A percentile compares a stretch with the other conserved stretches of the same genome.
These are phyloP conservation scores for Trichosporon sp. DNA, from an alignment of 1,284 basidiomycete species.

Conservation along the genomic window DNA sequence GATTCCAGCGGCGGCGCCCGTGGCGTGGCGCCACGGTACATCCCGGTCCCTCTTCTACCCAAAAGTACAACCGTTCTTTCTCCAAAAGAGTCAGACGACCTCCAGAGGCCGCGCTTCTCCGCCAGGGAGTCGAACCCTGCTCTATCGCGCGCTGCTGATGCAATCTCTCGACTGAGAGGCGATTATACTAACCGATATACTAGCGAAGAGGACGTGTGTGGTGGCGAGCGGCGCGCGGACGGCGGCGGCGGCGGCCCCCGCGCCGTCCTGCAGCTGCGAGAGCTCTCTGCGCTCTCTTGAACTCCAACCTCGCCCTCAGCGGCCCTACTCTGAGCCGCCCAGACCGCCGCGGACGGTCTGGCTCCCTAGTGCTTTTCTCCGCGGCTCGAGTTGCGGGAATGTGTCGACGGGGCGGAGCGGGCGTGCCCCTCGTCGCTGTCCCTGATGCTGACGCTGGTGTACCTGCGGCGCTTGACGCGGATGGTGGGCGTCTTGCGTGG, in stretches of 20 bases:
- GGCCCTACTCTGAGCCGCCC: background rate
- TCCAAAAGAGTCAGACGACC: background rate
- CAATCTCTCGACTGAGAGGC: slow-evolving; percentile 2
- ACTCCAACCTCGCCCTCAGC: background rate
- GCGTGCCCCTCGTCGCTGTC: background rate
- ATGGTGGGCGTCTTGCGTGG: background rate
- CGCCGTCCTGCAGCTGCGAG: background rate
- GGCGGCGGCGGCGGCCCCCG: background rate
- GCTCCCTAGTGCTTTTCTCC: background rate
- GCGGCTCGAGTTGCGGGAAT: background rate
- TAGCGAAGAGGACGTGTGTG: background rate
- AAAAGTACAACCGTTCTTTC: background rate
- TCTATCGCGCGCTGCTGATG: background rate
- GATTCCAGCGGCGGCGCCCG: background rate
- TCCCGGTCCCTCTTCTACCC: background rate
- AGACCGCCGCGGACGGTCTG: background rate
- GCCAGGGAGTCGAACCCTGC: slow-evolving; percentile 4
- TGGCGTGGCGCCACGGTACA: background rate
- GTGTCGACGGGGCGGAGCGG: background rate
- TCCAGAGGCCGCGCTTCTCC: background rate
- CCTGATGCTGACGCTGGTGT: background rate
- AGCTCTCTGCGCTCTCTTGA: background rate
- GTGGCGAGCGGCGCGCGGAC: background rate
- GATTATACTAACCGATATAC: slow-evolving; percentile 7
- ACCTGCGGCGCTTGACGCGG: background rate